Evolutionary conservation across 2,329 filamentous ascomycete genomes (phyloP).

Genomic region (Incumbomyces lentus): DNA sequence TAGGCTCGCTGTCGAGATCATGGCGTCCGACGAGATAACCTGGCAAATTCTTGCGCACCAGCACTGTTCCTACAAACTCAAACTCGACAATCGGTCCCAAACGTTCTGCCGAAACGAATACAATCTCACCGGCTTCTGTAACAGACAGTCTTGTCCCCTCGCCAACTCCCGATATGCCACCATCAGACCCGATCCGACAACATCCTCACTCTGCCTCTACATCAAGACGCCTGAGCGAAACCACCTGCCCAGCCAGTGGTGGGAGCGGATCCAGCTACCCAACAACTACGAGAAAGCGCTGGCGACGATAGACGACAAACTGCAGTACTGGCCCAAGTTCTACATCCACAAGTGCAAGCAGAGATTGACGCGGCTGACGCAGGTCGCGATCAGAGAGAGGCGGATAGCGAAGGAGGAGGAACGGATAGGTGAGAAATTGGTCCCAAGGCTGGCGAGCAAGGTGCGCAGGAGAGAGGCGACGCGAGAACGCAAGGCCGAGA

Average conservation of each 20-base stretch:
- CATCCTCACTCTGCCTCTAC: conserved; percentile 81
- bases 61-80: conserved; percentile 91
- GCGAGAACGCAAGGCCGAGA: conserved; percentile 65
- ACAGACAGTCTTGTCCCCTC: conserved; percentile 77
- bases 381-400: conserved; percentile 71
- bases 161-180: conserved; percentile 91
- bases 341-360: conserved; percentile 93
- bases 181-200: conserved; percentile 69
- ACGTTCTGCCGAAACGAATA: conserved; percentile 95
- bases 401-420: conserved; percentile 82
- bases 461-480: conserved; percentile 65
- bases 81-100: conserved; percentile 74
- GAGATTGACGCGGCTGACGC: conserved; percentile 78
- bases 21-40: conserved; percentile 92
- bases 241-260: conserved; percentile 81
- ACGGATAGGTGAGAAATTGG: conserved; percentile 74
- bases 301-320: conserved; percentile 70
- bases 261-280: conserved; percentile 85
- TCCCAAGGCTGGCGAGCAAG: conserved; percentile 86
- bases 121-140: conserved; percentile 76
- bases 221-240: conserved; percentile 90
- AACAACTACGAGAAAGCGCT: conserved; percentile 86
- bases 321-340: conserved; percentile 94
- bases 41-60: conserved; percentile 96
- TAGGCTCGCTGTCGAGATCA: conserved; percentile 28